Base-by-base conservation (phyloP, 805 yeast species). In the Clavispora fructus region DNA sequence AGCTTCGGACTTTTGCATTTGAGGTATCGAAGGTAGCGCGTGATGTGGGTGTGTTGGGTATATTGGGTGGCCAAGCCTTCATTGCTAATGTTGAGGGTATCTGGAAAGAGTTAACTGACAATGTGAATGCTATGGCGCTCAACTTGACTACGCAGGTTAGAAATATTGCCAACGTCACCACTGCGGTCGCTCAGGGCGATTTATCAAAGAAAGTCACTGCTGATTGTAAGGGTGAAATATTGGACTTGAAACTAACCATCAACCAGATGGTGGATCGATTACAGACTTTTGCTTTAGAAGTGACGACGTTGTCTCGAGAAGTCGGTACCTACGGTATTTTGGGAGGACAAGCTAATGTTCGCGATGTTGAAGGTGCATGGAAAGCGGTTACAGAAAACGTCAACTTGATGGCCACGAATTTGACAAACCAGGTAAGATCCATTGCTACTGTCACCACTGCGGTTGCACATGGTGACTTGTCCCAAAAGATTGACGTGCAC, bases 381-480 rank as follows among this genome's bases (percentile, higher is more conserved):
- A 72, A 72, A 49, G 76, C 77, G 0, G 76, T 72, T 16, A 72
- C 77, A 0, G 75, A 72, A 51, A 72, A 72, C 45, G 77, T 72
- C 41, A 72, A 72, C 51, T 57, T 71, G 35, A 72, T 72, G 77
- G 77, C 77, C 6, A 71, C 76, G 1, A 72, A 72, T 55, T 70
- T 72, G 58, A 72, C 77, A 2, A 87, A 86, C 50, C 96, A 88
- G 67, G 96, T 88, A 54, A 77, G 96, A 65, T 82, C 89, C 14
- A 88, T 88, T 56, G 95, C 95, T 5, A 86, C 90, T 11, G 96
- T 88, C 47, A 89, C 95, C 1, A 85, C 95, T 4, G 95, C 95
- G 3, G 96, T 88, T 39, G 96, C 96, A 1, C 86, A 85, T 63
- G 96, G 96, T 58, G 95, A 88, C 61, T 73, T 88, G 54, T 80